A percentile compares a stretch with the other conserved stretches of the same genome.
Conservation (phyloP, 2,329 filamentous ascomycete species). For the Aureobasidium sp. region DNA sequence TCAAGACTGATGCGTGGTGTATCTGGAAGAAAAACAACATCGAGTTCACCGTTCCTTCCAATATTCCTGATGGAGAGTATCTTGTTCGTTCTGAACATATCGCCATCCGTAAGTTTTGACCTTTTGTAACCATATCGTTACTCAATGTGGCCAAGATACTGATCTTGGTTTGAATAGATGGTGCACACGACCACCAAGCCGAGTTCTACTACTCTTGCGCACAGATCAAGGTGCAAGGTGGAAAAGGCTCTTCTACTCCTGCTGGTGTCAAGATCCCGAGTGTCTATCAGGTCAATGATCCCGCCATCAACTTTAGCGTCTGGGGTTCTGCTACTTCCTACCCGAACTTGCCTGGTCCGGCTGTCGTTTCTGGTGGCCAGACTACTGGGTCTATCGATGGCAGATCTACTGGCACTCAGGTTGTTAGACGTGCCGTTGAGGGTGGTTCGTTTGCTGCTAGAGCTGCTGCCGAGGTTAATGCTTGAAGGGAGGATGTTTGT, state of each 20-base stretch:
- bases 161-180: too few species aligned
- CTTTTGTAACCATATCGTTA: too few species aligned
- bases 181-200: constrained; percentile 29
- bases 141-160: too few species aligned
- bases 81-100: constrained; percentile 49
- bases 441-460: too few species aligned
- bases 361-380: constrained; percentile 13
- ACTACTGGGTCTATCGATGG: constrained; percentile 17
- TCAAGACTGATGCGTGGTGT: constrained; percentile 8
- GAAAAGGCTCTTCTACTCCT: background rate
- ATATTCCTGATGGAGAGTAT: constrained; percentile 49
- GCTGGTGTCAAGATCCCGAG: constrained; percentile 18
- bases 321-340: constrained; percentile 16
- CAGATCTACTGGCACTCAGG: background rate
- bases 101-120: too few species aligned
- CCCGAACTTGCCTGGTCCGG: constrained; percentile 12
- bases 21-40: constrained; percentile 18
- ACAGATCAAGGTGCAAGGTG: constrained; percentile 20
- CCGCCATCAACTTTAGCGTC: constrained; percentile 17
- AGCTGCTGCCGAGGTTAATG: too few species aligned
- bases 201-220: constrained; percentile 35
- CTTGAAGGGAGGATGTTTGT: too few species aligned
- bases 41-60: constrained; percentile 38
- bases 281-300: constrained; percentile 13
- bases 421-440: background rate